Evolutionary conservation across 257 asterid genomes (phyloP).

Genomic region (Henckelia pumila): DNA sequence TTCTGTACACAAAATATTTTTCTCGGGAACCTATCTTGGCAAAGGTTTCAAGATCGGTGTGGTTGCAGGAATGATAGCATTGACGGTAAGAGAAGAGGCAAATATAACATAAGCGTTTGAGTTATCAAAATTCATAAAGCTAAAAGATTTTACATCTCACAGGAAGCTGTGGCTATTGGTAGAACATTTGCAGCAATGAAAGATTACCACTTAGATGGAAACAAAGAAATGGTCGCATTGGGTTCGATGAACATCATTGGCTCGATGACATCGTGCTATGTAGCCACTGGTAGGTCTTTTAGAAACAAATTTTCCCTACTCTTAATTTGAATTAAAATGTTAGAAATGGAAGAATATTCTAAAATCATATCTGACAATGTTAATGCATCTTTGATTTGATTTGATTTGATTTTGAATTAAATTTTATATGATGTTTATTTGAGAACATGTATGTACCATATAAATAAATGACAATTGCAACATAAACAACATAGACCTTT

Average conservation of each 20-base stretch:
- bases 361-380: no score
- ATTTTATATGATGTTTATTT: no score
- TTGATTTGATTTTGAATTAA: no score
- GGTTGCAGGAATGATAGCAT: constrained; percentile 56
- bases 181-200: constrained; percentile 79
- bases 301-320: neutral
- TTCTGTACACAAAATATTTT: constrained; percentile 46
- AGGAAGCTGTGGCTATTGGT: constrained; percentile 87
- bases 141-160: constrained; percentile 6
- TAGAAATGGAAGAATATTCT: neutral
- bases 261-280: constrained; percentile 71
- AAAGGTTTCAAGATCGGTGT: constrained; percentile 65
- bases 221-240: constrained; percentile 78
- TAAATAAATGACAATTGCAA: neutral
- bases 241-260: constrained; percentile 75
- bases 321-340: neutral
- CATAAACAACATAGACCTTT: no score
- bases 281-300: constrained; percentile 54
- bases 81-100: constrained; percentile 44
- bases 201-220: constrained; percentile 71
- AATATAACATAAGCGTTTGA: neutral
- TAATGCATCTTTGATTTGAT: no score
- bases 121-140: neutral
- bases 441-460: neutral
- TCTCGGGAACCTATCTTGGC: constrained; percentile 48